Percentiles rank a stretch among this genome's conserved stretches.
phyloP scores from a whole-genome alignment of 176 grass and related monocot species.

The Avena eriantha region DNA sequence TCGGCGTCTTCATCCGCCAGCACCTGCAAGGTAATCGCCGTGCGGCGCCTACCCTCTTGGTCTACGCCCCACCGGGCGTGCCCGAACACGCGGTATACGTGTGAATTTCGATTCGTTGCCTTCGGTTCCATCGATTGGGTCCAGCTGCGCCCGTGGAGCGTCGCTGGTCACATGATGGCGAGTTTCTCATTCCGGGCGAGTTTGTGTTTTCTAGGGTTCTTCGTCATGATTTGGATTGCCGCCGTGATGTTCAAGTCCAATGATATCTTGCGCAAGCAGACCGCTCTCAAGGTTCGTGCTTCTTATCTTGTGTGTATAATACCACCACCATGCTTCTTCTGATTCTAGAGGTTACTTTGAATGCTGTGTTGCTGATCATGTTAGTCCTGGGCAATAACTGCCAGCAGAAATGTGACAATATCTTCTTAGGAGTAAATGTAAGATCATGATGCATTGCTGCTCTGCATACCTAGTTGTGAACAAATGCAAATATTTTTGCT shows the following conservation, averaged over 20 bases:
- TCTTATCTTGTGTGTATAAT: background rate
- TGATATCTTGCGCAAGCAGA: slow-evolving; percentile 92
- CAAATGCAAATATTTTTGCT: background rate
- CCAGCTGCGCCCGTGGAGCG: background rate
- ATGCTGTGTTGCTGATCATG: background rate
- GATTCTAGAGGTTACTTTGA: background rate
- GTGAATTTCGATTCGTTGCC: background rate
- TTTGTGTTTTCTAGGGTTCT: slow-evolving; percentile 67
- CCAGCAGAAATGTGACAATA: background rate
- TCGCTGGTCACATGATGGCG: background rate
- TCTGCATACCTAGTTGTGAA: background rate
- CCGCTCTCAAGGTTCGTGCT: slow-evolving; percentile 86
- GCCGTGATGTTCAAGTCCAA: slow-evolving; percentile 99
- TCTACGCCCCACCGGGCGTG: background rate
- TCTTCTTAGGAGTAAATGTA: background rate
- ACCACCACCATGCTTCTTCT: background rate
- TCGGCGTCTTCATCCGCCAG: slow-evolving; percentile 97
- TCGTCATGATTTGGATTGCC: slow-evolving; percentile 95
- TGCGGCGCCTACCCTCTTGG: background rate
- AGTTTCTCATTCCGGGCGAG: background rate
- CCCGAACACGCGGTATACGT: background rate
- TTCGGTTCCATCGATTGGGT: background rate
- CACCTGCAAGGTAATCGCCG: slow-evolving; percentile 79
- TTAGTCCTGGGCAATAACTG: background rate
- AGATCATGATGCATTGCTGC: background rate